Evolutionary conservation across 2,329 filamentous ascomycete genomes (phyloP).

Genomic region (Cytospora piceicola): DNA sequence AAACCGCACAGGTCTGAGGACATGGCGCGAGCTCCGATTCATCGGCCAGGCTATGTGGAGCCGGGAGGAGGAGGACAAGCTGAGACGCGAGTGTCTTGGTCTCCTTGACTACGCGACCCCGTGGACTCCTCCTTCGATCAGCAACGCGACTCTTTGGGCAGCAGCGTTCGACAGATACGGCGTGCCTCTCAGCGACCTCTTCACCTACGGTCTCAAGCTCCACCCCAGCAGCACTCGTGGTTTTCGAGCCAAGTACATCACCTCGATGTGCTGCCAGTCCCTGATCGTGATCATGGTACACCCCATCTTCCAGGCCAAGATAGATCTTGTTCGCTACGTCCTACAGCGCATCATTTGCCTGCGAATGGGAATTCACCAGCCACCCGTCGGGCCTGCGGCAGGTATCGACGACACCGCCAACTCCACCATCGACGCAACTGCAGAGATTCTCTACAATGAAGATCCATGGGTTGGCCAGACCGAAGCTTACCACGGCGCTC

Average conservation of each 20-base stretch:
- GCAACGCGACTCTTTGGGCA: slow-evolving; percentile 9
- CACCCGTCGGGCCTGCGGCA: slow-evolving; percentile 8
- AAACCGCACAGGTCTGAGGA: slow-evolving; percentile 1
- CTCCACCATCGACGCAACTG: background rate
- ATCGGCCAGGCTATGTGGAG: slow-evolving; percentile 8
- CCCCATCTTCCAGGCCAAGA: slow-evolving; percentile 11
- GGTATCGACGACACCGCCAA: background rate
- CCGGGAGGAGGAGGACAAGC: background rate
- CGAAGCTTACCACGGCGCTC: background rate
- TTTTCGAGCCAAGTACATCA: background rate
- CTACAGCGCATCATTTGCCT: slow-evolving; percentile 3
- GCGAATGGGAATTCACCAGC: slow-evolving; percentile 7
- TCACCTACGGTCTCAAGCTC: slow-evolving; percentile 15
- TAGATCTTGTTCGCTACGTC: background rate
- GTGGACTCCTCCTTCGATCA: background rate
- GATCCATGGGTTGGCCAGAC: background rate
- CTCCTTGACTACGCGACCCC: background rate
- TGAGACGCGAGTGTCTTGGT: background rate
- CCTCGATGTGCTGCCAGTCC: slow-evolving; percentile 1
- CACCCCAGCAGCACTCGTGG: background rate
- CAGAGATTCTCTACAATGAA: background rate
- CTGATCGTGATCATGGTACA: slow-evolving; percentile 4
- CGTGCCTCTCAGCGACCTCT: slow-evolving; percentile 9
- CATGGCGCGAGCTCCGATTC: slow-evolving; percentile 14
- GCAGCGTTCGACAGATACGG: slow-evolving; percentile 9